These are phyloP conservation scores for Mitragyna speciosa DNA, from an alignment of 257 asterid genomes.

Conservation along the genomic window DNA sequence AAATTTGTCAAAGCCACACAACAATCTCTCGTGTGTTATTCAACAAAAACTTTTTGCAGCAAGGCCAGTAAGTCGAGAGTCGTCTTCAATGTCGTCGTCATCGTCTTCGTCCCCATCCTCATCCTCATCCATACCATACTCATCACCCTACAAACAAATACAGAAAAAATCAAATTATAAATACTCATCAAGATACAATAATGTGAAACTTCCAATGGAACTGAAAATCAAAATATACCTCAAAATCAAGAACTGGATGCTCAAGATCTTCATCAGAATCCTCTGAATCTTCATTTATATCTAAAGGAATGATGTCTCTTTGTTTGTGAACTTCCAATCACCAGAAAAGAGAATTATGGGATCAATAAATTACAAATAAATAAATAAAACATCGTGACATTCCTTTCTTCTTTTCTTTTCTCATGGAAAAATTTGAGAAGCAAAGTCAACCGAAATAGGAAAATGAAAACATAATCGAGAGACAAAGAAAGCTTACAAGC, in stretches of 20 bases:
- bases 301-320: constrained; percentile 73
- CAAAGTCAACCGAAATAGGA: not conserved
- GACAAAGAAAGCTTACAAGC: constrained; percentile 25
- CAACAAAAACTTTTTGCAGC: constrained; percentile 56
- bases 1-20: not conserved
- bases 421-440: not conserved
- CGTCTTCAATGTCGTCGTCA: constrained; percentile 39
- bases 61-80: constrained; percentile 53
- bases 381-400: not conserved
- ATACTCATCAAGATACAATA: not conserved
- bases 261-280: constrained; percentile 83
- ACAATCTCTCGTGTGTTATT: not conserved
- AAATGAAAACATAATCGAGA: not conserved
- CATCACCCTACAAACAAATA: constrained; percentile 34
- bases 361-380: not conserved
- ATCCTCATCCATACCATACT: constrained; percentile 36
- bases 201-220: not conserved
- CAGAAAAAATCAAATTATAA: not conserved
- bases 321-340: constrained; percentile 78
- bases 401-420: too few relatives aligned
- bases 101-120: constrained; percentile 33
- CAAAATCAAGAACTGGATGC: constrained; percentile 66
- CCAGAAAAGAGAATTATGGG: not conserved
- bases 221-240: constrained; percentile 44
- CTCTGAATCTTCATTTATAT: constrained; percentile 49